phyloP scores from a whole-genome alignment of 2,329 filamentous ascomycete genomes.

The Zymoseptoria passerinii region DNA sequence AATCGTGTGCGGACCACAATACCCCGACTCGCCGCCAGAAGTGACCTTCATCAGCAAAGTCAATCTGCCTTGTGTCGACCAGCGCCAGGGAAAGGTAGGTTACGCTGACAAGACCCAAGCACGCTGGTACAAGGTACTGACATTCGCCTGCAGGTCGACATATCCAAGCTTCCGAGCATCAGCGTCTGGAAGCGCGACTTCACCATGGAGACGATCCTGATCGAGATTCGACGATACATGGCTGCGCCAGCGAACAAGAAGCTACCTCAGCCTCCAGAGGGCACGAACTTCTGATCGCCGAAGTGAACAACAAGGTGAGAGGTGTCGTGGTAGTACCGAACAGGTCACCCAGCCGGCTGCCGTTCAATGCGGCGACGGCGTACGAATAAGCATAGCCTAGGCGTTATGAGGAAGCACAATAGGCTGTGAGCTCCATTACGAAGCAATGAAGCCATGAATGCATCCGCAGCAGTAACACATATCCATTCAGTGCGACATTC shows the following conservation, averaged over 20 bases:
- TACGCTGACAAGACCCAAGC: neutral
- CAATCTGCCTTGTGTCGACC: conserved; percentile 91
- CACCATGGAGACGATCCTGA: conserved; percentile 89
- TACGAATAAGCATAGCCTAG: conserved; percentile 9
- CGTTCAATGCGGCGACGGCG: neutral
- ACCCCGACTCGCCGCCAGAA: conserved; percentile 80
- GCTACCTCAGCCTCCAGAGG: conserved; percentile 85
- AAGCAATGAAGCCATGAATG: conserved; percentile 2
- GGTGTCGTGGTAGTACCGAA: neutral
- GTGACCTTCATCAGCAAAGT: conserved; percentile 91
- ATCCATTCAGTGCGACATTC: neutral
- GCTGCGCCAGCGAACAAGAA: conserved; percentile 88
- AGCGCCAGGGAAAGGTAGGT: conserved; percentile 61
- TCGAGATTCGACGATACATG: conserved; percentile 85
- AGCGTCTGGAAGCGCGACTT: conserved; percentile 86
- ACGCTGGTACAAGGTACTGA: neutral
- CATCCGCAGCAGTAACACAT: neutral
- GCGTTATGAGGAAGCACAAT: neutral
- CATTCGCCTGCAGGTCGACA: conserved; percentile 59
- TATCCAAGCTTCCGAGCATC: conserved; percentile 73
- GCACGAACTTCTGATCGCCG: conserved; percentile 44
- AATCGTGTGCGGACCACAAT: conserved; percentile 85
- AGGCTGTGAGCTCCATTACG: neutral
- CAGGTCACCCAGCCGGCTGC: neutral
- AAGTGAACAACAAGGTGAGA: neutral